A percentile compares a stretch with the other conserved stretches of the same genome.
Evolutionary conservation across 1,284 basidiomycete species (phyloP).

Genomic region (Cutaneotrichosporon cyanovorans): DNA sequence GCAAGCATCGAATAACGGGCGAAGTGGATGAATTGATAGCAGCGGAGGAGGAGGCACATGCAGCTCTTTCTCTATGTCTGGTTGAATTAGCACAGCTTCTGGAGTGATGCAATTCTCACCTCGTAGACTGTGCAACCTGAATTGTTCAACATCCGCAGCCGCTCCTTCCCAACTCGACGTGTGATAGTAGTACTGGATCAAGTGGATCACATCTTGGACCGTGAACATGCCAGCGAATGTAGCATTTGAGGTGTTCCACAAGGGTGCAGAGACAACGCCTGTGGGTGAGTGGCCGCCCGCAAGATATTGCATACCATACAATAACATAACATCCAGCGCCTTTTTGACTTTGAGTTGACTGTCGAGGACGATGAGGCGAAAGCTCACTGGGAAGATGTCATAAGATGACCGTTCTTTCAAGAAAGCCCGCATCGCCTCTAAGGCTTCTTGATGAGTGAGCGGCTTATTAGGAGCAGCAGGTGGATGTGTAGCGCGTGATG

Average conservation of each 20-base stretch:
- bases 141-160: slow-evolving; percentile 85
- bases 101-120: slow-evolving; percentile 51
- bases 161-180: slow-evolving; percentile 78
- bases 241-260: slow-evolving; percentile 93
- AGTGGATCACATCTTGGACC: slow-evolving; percentile 88
- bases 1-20: slow-evolving; percentile 84
- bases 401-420: slow-evolving; percentile 80
- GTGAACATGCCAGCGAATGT: slow-evolving; percentile 91
- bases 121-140: slow-evolving; percentile 78
- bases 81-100: slow-evolving; percentile 8
- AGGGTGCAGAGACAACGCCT: slow-evolving; percentile 95
- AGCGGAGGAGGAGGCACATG: slow-evolving; percentile 89
- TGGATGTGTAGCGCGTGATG: slow-evolving; percentile 35
- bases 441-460: slow-evolving; percentile 59
- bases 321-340: slow-evolving; percentile 77
- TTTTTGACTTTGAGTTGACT: slow-evolving; percentile 89
- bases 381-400: slow-evolving; percentile 93
- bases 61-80: slow-evolving; percentile 89
- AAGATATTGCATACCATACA: slow-evolving; percentile 60
- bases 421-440: slow-evolving; percentile 70
- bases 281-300: slow-evolving; percentile 3
- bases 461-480: slow-evolving; percentile 26
- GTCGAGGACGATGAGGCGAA: slow-evolving; percentile 92
- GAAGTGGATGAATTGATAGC: slow-evolving; percentile 77
- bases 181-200: slow-evolving; percentile 93